Evolutionary conservation across 306 rosid genomes (phyloP).

Genomic region (Trichosanthes truncata): DNA sequence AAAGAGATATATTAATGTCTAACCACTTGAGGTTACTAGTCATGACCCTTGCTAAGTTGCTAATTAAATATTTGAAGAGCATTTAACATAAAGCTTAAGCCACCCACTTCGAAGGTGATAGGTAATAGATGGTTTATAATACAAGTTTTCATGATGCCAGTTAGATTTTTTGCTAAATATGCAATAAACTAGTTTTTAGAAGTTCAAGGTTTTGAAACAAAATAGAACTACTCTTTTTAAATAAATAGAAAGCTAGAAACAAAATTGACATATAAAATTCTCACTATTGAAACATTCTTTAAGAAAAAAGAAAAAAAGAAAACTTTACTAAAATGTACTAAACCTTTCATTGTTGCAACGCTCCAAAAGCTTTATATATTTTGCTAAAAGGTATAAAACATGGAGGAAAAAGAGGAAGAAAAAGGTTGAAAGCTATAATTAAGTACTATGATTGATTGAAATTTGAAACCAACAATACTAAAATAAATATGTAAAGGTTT

Average conservation of each 20-base stretch:
- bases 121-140: no score
- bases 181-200: neutral
- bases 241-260: neutral
- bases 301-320: neutral
- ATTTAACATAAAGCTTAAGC: no score
- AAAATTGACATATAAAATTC: neutral
- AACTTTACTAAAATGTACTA: neutral
- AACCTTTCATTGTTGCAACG: neutral
- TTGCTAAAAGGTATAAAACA: neutral
- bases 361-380: neutral
- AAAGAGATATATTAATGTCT: no score
- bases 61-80: no score
- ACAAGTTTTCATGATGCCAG: no score
- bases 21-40: no score
- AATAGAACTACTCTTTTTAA: no score
- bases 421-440: neutral
- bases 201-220: neutral
- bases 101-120: no score
- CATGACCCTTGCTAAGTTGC: no score
- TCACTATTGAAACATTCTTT: neutral
- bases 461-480: neutral
- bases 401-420: constrained; percentile 1
- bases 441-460: neutral
- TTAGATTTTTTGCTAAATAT: no score
- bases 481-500: neutral